Evolutionary conservation across 306 rosid species (phyloP).

Genomic region (Malus fusca): DNA sequence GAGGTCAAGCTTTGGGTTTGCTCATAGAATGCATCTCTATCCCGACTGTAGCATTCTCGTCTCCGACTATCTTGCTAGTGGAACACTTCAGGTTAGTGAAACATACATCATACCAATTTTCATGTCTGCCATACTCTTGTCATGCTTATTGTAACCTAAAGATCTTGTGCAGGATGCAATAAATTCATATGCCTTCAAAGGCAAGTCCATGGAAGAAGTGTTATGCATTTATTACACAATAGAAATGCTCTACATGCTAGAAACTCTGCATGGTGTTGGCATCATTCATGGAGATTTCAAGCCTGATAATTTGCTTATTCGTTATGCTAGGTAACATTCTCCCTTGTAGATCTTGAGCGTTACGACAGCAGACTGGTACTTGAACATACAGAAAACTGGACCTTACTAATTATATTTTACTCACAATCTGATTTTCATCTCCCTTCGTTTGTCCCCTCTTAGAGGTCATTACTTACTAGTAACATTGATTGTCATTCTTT

Average conservation of each 20-base stretch:
- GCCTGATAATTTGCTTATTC: slow-evolving; percentile 90
- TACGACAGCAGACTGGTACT: neutral
- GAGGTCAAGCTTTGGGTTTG: slow-evolving; percentile 83
- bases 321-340: slow-evolving; percentile 66
- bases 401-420: neutral
- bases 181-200: slow-evolving; percentile 52
- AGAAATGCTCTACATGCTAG: slow-evolving; percentile 86
- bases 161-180: slow-evolving; percentile 65
- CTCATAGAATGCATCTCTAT: slow-evolving; percentile 63
- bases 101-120: slow-evolving; percentile 8
- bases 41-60: slow-evolving; percentile 78
- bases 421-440: neutral
- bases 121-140: slow-evolving; percentile 3
- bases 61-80: slow-evolving; percentile 66
- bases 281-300: slow-evolving; percentile 96
- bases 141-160: slow-evolving; percentile 16
- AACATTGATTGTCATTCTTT: neutral
- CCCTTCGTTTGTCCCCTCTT: neutral
- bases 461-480: neutral
- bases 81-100: slow-evolving; percentile 76
- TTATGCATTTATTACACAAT: slow-evolving; percentile 74
- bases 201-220: slow-evolving; percentile 86
- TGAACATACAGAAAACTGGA: neutral
- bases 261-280: slow-evolving; percentile 64
- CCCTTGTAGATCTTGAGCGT: slow-evolving; percentile 14